phyloP scores from a whole-genome alignment of 2,329 filamentous ascomycete species.

The Alternaria brassicicola region DNA sequence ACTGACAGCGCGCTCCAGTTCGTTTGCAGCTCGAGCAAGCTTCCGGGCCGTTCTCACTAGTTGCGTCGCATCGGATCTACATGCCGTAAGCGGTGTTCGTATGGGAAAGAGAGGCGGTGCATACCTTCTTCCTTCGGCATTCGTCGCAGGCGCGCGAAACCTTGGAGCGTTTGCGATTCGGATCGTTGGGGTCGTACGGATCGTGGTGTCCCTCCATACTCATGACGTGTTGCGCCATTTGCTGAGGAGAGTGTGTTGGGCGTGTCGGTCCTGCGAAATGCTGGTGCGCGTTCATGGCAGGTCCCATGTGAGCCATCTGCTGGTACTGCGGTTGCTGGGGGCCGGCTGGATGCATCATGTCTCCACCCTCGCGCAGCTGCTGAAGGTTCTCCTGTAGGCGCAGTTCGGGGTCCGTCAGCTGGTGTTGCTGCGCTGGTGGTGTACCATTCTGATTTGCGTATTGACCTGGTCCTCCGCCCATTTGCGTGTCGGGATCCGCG shows the following conservation, averaged over 20 bases:
- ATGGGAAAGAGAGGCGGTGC: constrained; percentile 4
- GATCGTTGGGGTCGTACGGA: constrained; percentile 44
- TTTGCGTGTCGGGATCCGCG: constrained; percentile 43
- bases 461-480: constrained; percentile 41
- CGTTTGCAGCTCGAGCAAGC: constrained; percentile 50
- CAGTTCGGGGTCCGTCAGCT: constrained; percentile 41
- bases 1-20: constrained; percentile 49
- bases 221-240: constrained; percentile 50
- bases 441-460: constrained; percentile 47
- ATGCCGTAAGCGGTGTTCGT: constrained; percentile 19
- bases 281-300: constrained; percentile 39
- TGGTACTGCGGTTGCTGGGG: constrained; percentile 39
- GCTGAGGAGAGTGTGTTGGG: constrained; percentile 47
- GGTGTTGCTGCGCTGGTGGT: constrained; percentile 41
- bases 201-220: constrained; percentile 45
- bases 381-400: constrained; percentile 45
- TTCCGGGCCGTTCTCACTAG: constrained; percentile 49
- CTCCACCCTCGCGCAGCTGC: constrained; percentile 40
- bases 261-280: constrained; percentile 45
- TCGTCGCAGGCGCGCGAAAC: constrained; percentile 52
- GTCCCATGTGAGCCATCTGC: constrained; percentile 36
- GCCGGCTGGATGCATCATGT: constrained; percentile 38
- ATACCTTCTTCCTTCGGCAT: constrained; percentile 51
- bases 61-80: constrained; percentile 51
- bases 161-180: constrained; percentile 48